These are phyloP conservation scores for Colletotrichum sp. DNA, from an alignment of 2,329 filamentous ascomycete genomes.

Conservation along the genomic window DNA sequence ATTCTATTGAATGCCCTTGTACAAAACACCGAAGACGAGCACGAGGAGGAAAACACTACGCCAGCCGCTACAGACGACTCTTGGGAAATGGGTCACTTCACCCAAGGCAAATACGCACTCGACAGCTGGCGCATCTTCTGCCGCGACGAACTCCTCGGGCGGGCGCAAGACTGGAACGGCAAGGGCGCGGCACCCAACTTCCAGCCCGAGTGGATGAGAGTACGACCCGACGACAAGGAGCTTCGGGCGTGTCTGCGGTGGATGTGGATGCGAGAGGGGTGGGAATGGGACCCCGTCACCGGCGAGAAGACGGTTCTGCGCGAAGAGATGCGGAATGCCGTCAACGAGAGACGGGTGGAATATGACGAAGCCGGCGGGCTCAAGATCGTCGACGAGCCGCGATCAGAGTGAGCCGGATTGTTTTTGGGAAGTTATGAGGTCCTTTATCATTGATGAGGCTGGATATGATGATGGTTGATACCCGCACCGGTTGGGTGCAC, in stretches of 20 bases:
- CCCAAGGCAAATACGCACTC: constrained; percentile 80
- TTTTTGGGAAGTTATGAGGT: not conserved
- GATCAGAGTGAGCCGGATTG: not conserved
- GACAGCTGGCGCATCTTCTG: constrained; percentile 97
- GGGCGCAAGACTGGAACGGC: constrained; percentile 71
- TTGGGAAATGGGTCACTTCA: constrained; percentile 89
- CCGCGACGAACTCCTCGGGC: constrained; percentile 74
- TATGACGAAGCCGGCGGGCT: constrained; percentile 58
- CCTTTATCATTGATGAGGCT: not conserved
- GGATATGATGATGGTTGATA: constrained; percentile 7
- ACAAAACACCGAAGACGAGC: not conserved
- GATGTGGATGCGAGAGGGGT: constrained; percentile 91
- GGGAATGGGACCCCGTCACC: constrained; percentile 77
- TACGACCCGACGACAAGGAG: constrained; percentile 85
- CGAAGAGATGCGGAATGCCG: constrained; percentile 59
- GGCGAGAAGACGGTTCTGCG: constrained; percentile 64
- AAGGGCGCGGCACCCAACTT: constrained; percentile 58
- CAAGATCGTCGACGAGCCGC: constrained; percentile 36
- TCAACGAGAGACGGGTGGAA: constrained; percentile 61
- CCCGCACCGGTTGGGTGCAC: constrained; percentile 6
- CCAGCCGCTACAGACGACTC: constrained; percentile 40
- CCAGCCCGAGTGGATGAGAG: constrained; percentile 90
- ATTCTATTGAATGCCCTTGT: constrained; percentile 18
- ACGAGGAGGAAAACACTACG: not conserved
- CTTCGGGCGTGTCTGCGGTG: constrained; percentile 84